Base-by-base conservation (phyloP, 2,329 filamentous ascomycete species). In the Alternaria tenuissima region DNA sequence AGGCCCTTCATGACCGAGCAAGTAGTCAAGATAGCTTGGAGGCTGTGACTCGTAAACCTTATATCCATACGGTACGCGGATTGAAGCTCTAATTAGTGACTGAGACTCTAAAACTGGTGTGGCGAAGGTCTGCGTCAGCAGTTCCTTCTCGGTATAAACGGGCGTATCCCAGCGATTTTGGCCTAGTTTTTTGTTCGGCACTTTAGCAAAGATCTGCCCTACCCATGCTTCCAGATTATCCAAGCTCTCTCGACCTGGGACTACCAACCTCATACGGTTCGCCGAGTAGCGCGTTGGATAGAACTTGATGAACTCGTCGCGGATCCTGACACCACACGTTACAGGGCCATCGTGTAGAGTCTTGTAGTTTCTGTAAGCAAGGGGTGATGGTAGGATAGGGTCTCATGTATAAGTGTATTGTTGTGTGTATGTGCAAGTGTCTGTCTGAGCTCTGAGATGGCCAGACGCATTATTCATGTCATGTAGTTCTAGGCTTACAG, bases 221-320 rank as follows among this genome's bases (percentile, higher is more conserved):
- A 92, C 91, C 94, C 93, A 97, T 55, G 86, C 82, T 78, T 97
- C 90, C 57, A 97, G 82, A n/a, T 93, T 87, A 70, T 97, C 92
- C 59, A 97, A 83, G 6, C 88, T 84, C 77, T 97, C 94, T 52
- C 90, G 87, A 1, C 94, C 94, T 22, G 97, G 80, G 5, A 97
- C 88, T 39, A 94, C 93, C 51, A 97, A 83, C 83, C 96, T 97
- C 92, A 97, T 97, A 39, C 89, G 86, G 74, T 97, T 97, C 59
- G 94, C 92, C 1, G 94, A 97, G 79, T 97, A 97, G 74, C 96
- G 90, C 72, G 89, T 91, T 63, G 89, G 87, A 76, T 97, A 92
- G 73, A 97, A 97, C 65, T 93, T 90, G 67, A 97, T 96, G 75
- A 97, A 97, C 78, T 94, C 93, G 68, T 93, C 89, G 49, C 94